Evolutionary conservation across 345 rosid genomes (phyloP).

Genomic region (Pugionium cornutum): DNA sequence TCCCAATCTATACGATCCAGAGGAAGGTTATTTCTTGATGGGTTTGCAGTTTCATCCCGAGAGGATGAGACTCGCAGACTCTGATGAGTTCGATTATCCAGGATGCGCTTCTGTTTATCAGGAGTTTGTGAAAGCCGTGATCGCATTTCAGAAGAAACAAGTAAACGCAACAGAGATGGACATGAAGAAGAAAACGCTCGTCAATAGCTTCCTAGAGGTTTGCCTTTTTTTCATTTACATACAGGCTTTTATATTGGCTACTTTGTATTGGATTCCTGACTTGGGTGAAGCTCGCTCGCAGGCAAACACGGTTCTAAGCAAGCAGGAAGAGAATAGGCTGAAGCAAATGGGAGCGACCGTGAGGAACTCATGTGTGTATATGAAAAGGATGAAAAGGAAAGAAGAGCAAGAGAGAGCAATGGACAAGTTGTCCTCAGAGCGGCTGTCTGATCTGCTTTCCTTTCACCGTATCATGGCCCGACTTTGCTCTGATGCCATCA

Average conservation of each 20-base stretch:
- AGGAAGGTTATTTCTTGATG: slow-evolving; percentile 61
- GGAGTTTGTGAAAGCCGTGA: slow-evolving; percentile 62
- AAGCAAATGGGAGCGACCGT: slow-evolving; percentile 75
- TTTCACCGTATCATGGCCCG: slow-evolving; percentile 57
- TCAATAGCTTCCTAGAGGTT: slow-evolving; percentile 55
- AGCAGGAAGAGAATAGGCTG: slow-evolving; percentile 62
- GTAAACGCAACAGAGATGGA: slow-evolving; percentile 41
- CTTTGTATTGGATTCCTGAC: slow-evolving; percentile 10
- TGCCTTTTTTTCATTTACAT: slow-evolving; percentile 3
- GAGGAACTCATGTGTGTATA: slow-evolving; percentile 52
- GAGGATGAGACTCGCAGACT: slow-evolving; percentile 52
- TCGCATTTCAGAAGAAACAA: slow-evolving; percentile 46
- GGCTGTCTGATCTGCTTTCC: slow-evolving; percentile 49
- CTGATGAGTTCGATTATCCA: slow-evolving; percentile 59
- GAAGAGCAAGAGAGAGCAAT: slow-evolving; percentile 53
- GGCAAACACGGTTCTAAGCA: slow-evolving; percentile 52
- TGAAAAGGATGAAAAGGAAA: slow-evolving; percentile 45
- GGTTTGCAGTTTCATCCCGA: slow-evolving; percentile 75
- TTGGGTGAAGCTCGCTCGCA: slow-evolving; percentile 15
- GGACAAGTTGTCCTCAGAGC: slow-evolving; percentile 49
- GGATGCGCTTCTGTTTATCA: slow-evolving; percentile 57
- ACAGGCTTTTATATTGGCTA: not conserved
- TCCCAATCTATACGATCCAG: slow-evolving; percentile 56
- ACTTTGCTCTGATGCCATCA: slow-evolving; percentile 54
- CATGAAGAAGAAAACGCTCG: slow-evolving; percentile 50